phyloP scores from a whole-genome alignment of 2,329 filamentous ascomycete genomes.

The Colletotrichum australisinense region DNA sequence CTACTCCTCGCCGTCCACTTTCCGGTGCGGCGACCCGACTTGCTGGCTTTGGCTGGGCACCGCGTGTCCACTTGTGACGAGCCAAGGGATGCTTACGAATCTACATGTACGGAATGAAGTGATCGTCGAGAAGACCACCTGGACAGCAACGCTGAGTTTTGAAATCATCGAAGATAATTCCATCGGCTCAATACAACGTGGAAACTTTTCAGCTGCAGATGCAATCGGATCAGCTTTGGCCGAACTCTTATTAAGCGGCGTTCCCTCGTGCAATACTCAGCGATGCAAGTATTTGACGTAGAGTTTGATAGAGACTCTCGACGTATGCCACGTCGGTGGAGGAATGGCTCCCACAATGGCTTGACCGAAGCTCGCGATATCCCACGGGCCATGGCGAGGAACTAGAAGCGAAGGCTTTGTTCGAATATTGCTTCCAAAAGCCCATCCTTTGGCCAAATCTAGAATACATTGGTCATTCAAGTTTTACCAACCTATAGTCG shows the following conservation, averaged over 20 bases:
- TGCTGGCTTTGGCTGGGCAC: background rate
- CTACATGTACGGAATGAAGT: background rate
- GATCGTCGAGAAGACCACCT: background rate
- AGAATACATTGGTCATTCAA: slow-evolving; percentile 26
- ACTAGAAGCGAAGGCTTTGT: background rate
- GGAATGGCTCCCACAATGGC: background rate
- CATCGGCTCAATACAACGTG: background rate
- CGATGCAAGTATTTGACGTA: no score
- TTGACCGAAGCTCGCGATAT: background rate
- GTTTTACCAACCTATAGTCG: slow-evolving; percentile 20
- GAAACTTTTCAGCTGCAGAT: background rate
- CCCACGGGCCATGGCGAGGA: background rate
- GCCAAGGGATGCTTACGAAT: background rate
- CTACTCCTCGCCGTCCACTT: slow-evolving; percentile 11
- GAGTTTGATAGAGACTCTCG: background rate
- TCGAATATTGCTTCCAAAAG: background rate
- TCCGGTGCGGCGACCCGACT: background rate
- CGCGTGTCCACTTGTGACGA: background rate
- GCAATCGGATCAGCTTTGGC: background rate
- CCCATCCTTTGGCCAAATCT: slow-evolving; percentile 9
- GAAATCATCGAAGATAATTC: background rate
- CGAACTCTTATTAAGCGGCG: background rate
- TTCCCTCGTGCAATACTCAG: background rate
- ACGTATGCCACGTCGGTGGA: background rate
- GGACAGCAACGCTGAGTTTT: background rate